Base-by-base conservation (phyloP, 2,329 filamentous ascomycete genomes). In the Endoconidiophora laricicola region DNA sequence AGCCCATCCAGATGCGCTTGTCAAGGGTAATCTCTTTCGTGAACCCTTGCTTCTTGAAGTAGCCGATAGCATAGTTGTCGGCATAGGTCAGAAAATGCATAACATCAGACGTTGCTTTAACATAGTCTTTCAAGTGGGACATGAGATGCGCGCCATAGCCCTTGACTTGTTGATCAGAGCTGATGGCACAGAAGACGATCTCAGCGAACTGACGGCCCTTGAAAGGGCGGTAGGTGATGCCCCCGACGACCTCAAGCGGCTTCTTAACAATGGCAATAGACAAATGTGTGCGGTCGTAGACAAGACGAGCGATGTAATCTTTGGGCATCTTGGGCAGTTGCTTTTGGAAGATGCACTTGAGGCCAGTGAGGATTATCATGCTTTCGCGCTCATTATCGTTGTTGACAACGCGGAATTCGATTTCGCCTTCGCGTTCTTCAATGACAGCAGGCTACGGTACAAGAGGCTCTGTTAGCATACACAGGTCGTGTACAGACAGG, bases 61-160 rank as follows among this genome's bases (percentile, higher is more conserved):
- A 98, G 9, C 91, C 91, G 56, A 94, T 98, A 38, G 91, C 91
- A 61, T 96, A 96, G 64, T 98, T 98, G 65, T 98, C 91, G 56
- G 91, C 91, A 60, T 98, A 98, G 1, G 91, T 98, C 2, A 98
- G 73, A 65, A 98, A 98, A 65, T 98, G 88, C 88, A 95, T 96
- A 44, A 98, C 88, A 56, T 88, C 81, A 49, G 86, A 93, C 1
- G 90, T 95, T 5, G 90, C 88, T 65, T 94, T 95, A 63, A 98
- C 91, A 59, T 95, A 98, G 68, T 98, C 83, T 65, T 98, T 98
- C 43, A 98, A 69, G 62, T 98, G 91, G 2, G 86, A 90, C 91
- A 98, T 98, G 18, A 98, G 72, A 70, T 96, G 90, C 9, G 91
- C 90, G 56, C 91, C 91, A 61, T 98, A 98, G 33, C 91, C 91